Evolutionary conservation across 305 asterid species (phyloP).

Genomic region (Rubia balearica): DNA sequence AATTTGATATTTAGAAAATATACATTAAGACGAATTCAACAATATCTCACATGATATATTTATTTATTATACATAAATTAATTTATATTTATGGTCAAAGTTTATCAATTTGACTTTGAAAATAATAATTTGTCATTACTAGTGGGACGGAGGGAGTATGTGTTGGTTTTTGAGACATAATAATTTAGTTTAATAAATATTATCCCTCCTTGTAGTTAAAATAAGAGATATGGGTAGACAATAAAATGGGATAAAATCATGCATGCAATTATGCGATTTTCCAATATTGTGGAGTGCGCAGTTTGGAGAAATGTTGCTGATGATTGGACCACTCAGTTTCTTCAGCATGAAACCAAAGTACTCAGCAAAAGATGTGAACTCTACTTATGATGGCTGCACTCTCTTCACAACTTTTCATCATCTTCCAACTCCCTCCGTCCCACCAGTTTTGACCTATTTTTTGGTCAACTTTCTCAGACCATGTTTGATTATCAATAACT

Average conservation of each 20-base stretch:
- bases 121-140: no score
- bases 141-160: no score
- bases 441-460: no score
- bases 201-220: not conserved
- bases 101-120: no score
- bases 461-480: no score
- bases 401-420: not conserved
- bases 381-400: not conserved
- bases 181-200: not conserved
- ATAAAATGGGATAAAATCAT: conserved; percentile 4
- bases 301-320: not conserved
- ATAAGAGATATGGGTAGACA: not conserved
- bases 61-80: no score
- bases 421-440: no score
- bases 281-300: not conserved
- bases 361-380: not conserved
- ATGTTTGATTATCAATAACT: no score
- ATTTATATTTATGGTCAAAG: no score
- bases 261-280: not conserved
- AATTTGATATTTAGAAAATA: no score
- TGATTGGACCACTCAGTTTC: conserved; percentile 11
- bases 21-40: no score
- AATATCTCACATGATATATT: no score
- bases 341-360: conserved; percentile 7
- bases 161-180: not conserved